Percentiles rank a stretch among this genome's conserved stretches.
Conservation (phyloP, 495 filamentous ascomycete species). For the Jackrogersella minutella region DNA sequence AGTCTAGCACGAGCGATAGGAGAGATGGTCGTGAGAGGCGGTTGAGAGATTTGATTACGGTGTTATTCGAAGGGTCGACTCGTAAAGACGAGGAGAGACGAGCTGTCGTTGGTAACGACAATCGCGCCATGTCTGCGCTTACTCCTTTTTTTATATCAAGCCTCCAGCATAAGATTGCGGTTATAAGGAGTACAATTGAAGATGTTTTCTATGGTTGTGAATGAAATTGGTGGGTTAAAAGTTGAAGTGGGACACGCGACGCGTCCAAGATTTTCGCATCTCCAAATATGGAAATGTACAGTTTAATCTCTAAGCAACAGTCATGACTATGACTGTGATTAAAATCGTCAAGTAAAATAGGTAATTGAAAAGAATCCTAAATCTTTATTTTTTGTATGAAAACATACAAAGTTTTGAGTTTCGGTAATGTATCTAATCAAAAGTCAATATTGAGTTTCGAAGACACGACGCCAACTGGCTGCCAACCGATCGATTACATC, state of each 20-base stretch:
- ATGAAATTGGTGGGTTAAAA: not conserved
- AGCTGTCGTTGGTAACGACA: conserved; percentile 56
- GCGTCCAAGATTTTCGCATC: conserved; percentile 23
- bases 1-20: conserved; percentile 72
- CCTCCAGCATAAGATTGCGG: not conserved
- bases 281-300: not conserved
- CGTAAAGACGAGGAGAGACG: conserved; percentile 60
- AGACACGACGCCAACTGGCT: not conserved
- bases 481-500: conserved; percentile 8
- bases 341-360: no score
- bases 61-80: conserved; percentile 68
- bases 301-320: not conserved
- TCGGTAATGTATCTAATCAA: not conserved
- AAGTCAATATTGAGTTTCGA: not conserved
- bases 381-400: not conserved
- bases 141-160: not conserved
- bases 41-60: conserved; percentile 68
- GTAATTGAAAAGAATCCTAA: not conserved
- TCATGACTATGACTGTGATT: not conserved
- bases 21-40: conserved; percentile 76
- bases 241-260: conserved; percentile 38
- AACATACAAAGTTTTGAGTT: not conserved
- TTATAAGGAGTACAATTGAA: not conserved
- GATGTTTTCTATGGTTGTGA: not conserved
- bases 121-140: conserved; percentile 46